Conservation (phyloP, 2,329 filamentous ascomycete species). For the Diaporthe capsici region DNA sequence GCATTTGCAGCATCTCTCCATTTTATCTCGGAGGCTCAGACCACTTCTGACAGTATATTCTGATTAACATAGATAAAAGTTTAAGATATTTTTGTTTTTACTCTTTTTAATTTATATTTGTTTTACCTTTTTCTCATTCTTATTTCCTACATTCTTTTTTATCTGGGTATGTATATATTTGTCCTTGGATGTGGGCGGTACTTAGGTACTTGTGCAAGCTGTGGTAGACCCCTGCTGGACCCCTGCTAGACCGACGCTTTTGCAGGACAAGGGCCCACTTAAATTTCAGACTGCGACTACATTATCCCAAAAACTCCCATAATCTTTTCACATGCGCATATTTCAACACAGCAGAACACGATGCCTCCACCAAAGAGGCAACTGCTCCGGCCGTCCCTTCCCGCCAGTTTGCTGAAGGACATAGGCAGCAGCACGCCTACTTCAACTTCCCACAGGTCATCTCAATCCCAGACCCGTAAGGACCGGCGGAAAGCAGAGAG, state of each 20-base stretch:
- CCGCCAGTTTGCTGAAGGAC: constrained; percentile 59
- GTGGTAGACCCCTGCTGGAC: neutral
- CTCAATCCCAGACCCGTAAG: constrained; percentile 62
- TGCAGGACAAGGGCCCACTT: constrained; percentile 4
- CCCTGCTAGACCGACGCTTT: neutral
- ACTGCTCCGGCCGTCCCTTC: constrained; percentile 53
- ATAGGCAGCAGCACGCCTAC: constrained; percentile 49
- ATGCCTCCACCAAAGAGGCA: constrained; percentile 45
- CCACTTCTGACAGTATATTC: too few species aligned
- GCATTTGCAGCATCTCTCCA: too few species aligned
- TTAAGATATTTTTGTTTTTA: too few species aligned
- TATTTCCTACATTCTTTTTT: too few species aligned
- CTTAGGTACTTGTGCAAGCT: neutral
- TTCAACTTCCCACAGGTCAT: constrained; percentile 36
- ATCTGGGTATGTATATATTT: neutral
- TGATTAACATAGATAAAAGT: too few species aligned
- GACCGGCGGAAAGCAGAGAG: constrained; percentile 78
- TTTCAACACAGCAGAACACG: neutral
- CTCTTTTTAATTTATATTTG: too few species aligned
- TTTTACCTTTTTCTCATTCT: too few species aligned
- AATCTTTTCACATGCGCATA: neutral
- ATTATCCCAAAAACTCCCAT: neutral
- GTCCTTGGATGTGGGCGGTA: neutral
- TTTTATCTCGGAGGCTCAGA: too few species aligned
- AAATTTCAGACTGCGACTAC: constrained; percentile 16